These are phyloP conservation scores for Halophytophthora batemanensis DNA, from an alignment of 352 stramenopile species.

Conservation along the genomic window DNA sequence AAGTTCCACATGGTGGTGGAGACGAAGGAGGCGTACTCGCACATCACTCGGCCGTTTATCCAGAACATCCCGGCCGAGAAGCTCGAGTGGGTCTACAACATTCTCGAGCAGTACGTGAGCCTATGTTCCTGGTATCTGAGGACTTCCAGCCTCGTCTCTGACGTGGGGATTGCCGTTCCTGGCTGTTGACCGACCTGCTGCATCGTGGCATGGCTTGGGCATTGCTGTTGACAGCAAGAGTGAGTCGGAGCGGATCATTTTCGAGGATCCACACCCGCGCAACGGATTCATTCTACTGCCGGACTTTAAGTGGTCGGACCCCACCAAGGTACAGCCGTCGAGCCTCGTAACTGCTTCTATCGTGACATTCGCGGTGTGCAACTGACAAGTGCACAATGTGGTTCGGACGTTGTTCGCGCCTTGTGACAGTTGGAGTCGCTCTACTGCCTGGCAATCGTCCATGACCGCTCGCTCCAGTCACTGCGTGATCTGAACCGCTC, in stretches of 20 bases:
- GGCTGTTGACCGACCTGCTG: conserved; percentile 1
- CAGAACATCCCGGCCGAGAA: conserved; percentile 70
- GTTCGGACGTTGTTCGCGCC: neutral
- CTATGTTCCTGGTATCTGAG: too few relatives aligned
- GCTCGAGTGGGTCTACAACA: conserved; percentile 89
- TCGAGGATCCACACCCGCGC: conserved; percentile 57
- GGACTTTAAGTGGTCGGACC: conserved; percentile 84
- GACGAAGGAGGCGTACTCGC: conserved; percentile 73
- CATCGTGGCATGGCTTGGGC: neutral
- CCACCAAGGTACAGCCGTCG: conserved; percentile 40
- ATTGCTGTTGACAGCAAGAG: conserved; percentile 48
- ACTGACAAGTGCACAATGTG: neutral
- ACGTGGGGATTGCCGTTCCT: neutral
- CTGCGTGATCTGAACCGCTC: conserved; percentile 65
- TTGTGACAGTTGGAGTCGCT: conserved; percentile 61
- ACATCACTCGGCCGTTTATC: conserved; percentile 73
- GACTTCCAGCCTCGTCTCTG: too few relatives aligned
- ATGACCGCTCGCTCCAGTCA: conserved; percentile 69
- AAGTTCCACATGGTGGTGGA: conserved; percentile 82
- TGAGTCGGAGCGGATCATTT: conserved; percentile 79
- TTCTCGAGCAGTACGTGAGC: conserved; percentile 74
- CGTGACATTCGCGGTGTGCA: neutral
- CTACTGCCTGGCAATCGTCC: conserved; percentile 81
- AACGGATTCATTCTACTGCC: conserved; percentile 79
- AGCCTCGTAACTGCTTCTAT: neutral